Conservation (phyloP, 83 land plant species). For the Picea mariana region DNA sequence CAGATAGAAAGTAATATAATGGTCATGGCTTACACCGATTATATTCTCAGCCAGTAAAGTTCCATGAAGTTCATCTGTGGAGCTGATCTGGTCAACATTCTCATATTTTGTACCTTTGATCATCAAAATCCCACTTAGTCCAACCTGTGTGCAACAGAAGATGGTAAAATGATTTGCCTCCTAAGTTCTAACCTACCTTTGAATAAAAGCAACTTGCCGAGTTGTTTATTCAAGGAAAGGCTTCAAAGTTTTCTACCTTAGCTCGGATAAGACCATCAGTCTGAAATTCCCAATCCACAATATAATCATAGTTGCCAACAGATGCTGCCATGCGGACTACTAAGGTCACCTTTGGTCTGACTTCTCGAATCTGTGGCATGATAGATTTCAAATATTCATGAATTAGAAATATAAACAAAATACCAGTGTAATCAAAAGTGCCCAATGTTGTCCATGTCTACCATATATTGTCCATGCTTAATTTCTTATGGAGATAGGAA, state of each 20-base stretch:
- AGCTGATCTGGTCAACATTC: constrained; percentile 30
- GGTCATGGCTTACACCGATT: constrained; percentile 84
- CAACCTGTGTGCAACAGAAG: constrained; percentile 39
- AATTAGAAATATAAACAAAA: too few species aligned
- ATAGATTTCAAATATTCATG: too few species aligned
- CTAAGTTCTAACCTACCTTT: too few species aligned
- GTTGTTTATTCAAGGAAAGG: not conserved
- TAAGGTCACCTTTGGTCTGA: constrained; percentile 77
- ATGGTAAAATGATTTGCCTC: too few species aligned
- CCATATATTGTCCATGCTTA: too few species aligned
- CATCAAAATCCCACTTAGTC: constrained; percentile 75
- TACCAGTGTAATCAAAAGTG: too few species aligned
- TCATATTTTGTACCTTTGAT: constrained; percentile 54
- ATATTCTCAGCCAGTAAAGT: constrained; percentile 70
- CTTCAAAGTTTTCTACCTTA: constrained; percentile 39
- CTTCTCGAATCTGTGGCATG: constrained; percentile 53
- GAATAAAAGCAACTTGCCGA: too few species aligned
- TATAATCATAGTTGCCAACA: constrained; percentile 82
- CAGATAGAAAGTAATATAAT: constrained; percentile 70
- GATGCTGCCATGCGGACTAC: constrained; percentile 81
- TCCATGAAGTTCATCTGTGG: constrained; percentile 49
- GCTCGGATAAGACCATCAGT: constrained; percentile 72
- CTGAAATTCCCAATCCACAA: constrained; percentile 91
- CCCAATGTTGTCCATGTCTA: too few species aligned
- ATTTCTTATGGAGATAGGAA: too few species aligned